Evolutionary conservation across 495 filamentous ascomycete species (phyloP).

Genomic region (Pyrenula aspistea): DNA sequence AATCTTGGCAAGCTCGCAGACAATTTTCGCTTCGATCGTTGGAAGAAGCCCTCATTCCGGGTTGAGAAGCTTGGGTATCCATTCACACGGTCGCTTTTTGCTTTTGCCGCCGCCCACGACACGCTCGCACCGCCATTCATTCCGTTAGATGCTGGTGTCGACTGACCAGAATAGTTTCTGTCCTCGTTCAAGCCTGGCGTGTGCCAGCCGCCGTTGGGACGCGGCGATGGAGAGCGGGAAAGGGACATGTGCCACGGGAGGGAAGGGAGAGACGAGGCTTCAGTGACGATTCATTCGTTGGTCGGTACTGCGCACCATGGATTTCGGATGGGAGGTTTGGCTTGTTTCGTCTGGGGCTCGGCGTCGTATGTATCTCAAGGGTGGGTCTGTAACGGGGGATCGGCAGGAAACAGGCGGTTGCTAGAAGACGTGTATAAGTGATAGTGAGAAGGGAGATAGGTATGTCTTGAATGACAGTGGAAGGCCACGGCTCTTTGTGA

Average conservation of each 20-base stretch:
- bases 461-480: too few relatives aligned
- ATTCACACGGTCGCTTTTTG: slow-evolving; percentile 62
- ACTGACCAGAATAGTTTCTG: slow-evolving; percentile 59
- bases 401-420: too few relatives aligned
- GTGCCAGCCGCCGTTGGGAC: slow-evolving; percentile 72
- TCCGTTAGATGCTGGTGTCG: slow-evolving; percentile 24
- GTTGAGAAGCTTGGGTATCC: slow-evolving; percentile 75
- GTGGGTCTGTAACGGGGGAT: too few relatives aligned
- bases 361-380: too few relatives aligned
- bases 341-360: too few relatives aligned
- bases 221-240: slow-evolving; percentile 74
- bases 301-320: too few relatives aligned
- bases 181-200: slow-evolving; percentile 65
- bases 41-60: slow-evolving; percentile 70
- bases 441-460: too few relatives aligned
- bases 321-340: too few relatives aligned
- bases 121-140: slow-evolving; percentile 32
- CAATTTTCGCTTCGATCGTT: slow-evolving; percentile 61
- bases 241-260: slow-evolving; percentile 51
- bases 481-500: too few relatives aligned
- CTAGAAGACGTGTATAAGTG: too few relatives aligned
- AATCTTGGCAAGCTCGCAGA: slow-evolving; percentile 68
- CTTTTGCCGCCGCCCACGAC: slow-evolving; percentile 71
- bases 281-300: too few relatives aligned
- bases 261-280: too few relatives aligned